Conservation (phyloP, 768 basidiomycete species). For the Boletus insuetus region DNA sequence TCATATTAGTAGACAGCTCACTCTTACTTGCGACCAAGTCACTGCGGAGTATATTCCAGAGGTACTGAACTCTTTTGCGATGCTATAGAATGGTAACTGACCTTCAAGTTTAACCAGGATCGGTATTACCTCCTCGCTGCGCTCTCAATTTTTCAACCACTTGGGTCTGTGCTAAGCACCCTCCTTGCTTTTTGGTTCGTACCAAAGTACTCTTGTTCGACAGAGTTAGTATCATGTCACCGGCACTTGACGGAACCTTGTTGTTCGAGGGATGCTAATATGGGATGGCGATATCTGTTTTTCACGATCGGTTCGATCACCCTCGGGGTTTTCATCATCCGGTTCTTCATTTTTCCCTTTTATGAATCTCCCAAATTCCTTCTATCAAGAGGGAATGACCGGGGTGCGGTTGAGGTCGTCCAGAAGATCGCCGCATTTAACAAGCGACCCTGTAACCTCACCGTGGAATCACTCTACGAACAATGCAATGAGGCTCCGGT, state of each 20-base stretch:
- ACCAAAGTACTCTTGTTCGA: conserved; percentile 15
- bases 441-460: conserved; percentile 6
- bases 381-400: conserved; percentile 11
- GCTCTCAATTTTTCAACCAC: conserved; percentile 6
- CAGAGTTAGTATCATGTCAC: conserved; percentile 7
- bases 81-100: not conserved
- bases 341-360: conserved; percentile 17
- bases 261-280: conserved; percentile 14
- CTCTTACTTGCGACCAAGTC: not conserved
- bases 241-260: conserved; percentile 11
- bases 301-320: conserved; percentile 11
- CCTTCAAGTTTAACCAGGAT: not conserved
- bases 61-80: not conserved
- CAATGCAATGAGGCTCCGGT: not conserved
- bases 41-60: conserved; percentile 12
- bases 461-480: conserved; percentile 11
- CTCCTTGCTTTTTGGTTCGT: conserved; percentile 10
- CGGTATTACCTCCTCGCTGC: conserved; percentile 16
- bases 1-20: not conserved
- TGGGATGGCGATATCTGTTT: conserved; percentile 20
- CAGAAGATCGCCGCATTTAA: conserved; percentile 16
- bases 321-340: conserved; percentile 9
- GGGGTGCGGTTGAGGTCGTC: conserved; percentile 13
- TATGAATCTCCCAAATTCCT: conserved; percentile 17
- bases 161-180: not conserved